Evolutionary conservation across 2,329 filamentous ascomycete species (phyloP).

Genomic region (Cryoendolithus antarcticus): DNA sequence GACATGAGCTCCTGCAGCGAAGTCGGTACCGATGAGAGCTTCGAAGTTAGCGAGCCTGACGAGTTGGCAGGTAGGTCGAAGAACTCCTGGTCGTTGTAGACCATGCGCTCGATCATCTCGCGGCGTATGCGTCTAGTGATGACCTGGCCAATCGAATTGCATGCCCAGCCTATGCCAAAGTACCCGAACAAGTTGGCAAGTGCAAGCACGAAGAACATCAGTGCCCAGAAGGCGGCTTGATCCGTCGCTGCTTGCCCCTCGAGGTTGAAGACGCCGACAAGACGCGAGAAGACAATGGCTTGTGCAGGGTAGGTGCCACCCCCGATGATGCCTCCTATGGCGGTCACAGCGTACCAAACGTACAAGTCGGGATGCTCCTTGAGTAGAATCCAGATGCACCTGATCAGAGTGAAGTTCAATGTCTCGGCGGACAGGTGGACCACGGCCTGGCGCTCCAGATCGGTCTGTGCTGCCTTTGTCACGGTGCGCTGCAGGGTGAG

Average conservation of each 20-base stretch:
- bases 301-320: constrained; percentile 36
- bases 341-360: constrained; percentile 26
- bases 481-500: constrained; percentile 2
- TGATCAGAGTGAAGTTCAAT: constrained; percentile 20
- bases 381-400: constrained; percentile 26
- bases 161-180: constrained; percentile 32
- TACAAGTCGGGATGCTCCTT: constrained; percentile 24
- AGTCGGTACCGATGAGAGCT: constrained; percentile 37
- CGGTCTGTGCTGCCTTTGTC: constrained; percentile 1
- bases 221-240: constrained; percentile 38
- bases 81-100: constrained; percentile 22
- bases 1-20: constrained; percentile 40
- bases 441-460: background rate
- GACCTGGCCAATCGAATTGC: constrained; percentile 35
- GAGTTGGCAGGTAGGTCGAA: constrained; percentile 36
- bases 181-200: constrained; percentile 35
- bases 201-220: constrained; percentile 46
- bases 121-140: constrained; percentile 23
- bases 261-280: constrained; percentile 37
- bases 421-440: constrained; percentile 13
- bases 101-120: constrained; percentile 21
- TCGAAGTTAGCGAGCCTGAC: constrained; percentile 35
- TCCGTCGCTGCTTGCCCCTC: constrained; percentile 24
- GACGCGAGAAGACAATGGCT: constrained; percentile 37
- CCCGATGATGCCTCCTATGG: constrained; percentile 22